Base-by-base conservation (phyloP, 164 flowering plant species). In the Vitis vinifera region DNA sequence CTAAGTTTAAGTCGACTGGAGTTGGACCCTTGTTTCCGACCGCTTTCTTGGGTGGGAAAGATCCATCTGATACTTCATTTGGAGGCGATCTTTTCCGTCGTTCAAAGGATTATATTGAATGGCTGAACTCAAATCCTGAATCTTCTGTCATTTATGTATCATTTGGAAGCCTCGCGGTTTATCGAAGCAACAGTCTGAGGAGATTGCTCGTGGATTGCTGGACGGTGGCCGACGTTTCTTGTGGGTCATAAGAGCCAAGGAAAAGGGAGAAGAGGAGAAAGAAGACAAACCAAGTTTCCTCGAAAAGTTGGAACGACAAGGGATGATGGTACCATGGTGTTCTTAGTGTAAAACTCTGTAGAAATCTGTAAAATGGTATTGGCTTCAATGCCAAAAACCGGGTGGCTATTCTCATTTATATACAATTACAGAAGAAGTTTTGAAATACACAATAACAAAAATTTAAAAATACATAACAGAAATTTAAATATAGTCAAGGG, bases 1-100 rank as follows among this genome's bases (percentile, higher is more conserved):
- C 75, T 6, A 29, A 51, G 44, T 55, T 78, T 27, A 67, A 76
- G 1, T 8, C 76, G 61, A 63, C 79, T 2, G 77, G 71, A 3
- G 44, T 86, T 8, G 91, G 91, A 5, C 92, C 93, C 5, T 58
- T 86, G 67, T 62, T 83, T 52, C 86, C 86, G 0, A 75, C 87
- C 0, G 78, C 81, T 5, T 81, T 74, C 71, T 66, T 75, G 47
- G 85, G 80, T 49, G 76, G 72, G 0, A 67, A 65, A n/a, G 79
- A 77, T 23, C 68, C 75, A 1, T 72, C 71, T 0, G 81, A 82
- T 15, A 67, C 30, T 3, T 74, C 77, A 0, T 72, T 63, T 44
- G 84, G 83, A 0, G 82, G 77, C 1, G 84, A 83, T 67, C 31
- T 81, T 44, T 68, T 80, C 49, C n/a, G 66, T 2, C 49, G 52